These are phyloP conservation scores for Lupinus albus DNA, from an alignment of 306 rosid genomes.

Conservation along the genomic window DNA sequence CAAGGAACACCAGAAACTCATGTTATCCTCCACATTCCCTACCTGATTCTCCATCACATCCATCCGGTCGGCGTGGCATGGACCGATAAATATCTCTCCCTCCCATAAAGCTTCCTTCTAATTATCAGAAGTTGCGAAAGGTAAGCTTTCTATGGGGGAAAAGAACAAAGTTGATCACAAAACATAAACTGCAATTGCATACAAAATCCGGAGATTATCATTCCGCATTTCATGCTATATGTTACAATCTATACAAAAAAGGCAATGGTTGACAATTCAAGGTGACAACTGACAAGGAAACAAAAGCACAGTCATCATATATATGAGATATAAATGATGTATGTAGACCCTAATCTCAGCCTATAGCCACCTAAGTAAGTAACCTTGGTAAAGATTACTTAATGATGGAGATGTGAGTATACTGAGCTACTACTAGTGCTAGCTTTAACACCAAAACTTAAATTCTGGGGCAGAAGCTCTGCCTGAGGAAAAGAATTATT, in stretches of 20 bases:
- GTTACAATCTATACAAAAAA: slow-evolving; percentile 85
- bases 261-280: slow-evolving; percentile 49
- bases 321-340: slow-evolving; percentile 56
- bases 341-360: slow-evolving; percentile 42
- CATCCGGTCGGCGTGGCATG: not conserved
- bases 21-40: not conserved
- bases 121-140: no score
- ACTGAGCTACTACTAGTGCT: slow-evolving; percentile 81
- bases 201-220: slow-evolving; percentile 54
- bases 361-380: slow-evolving; percentile 31
- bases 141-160: no score
- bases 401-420: slow-evolving; percentile 58
- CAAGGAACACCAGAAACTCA: not conserved
- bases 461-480: slow-evolving; percentile 73
- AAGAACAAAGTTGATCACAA: no score
- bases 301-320: slow-evolving; percentile 57
- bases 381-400: slow-evolving; percentile 26
- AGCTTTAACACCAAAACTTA: slow-evolving; percentile 68
- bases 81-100: no score
- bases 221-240: slow-evolving; percentile 64
- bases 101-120: no score
- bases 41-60: not conserved
- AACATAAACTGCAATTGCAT: no score
- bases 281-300: slow-evolving; percentile 51
- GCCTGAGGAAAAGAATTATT: slow-evolving; percentile 88